Base-by-base conservation (phyloP, 2,329 filamentous ascomycete genomes). In the Capronia coronata region DNA sequence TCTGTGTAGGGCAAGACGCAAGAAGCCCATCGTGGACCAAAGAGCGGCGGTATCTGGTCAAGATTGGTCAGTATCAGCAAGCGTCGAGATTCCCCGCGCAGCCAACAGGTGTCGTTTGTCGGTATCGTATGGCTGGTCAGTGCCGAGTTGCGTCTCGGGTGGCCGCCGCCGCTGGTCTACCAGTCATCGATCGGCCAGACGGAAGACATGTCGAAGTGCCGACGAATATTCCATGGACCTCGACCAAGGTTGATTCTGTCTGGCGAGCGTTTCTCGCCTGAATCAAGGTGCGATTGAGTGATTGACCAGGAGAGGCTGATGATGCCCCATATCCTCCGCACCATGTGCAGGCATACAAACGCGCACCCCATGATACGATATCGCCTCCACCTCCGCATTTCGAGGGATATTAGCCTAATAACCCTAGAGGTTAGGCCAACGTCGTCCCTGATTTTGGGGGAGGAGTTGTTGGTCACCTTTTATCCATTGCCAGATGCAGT, bases 311-410 rank as follows among this genome's bases (percentile, higher is more conserved):
- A 51, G 48, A 51, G 48, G 48, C 37, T 35, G 43, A 39, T 11
- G 14, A 39, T 11, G 14, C 47, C 41, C 41, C 25, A 38, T 30
- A 6, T 23, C 35, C 48, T 37, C 43, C 48, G 37, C 43, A 46
- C 9, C 10, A 5, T 10, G 5, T 5, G 25, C 25, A 27, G 25
- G 25, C 30, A 14, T 29, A 29, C 27, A 29, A 2, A 14, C 30
- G 11, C 8, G 30, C 30, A n/a, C 13, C 14, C 11, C 30, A 27
- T 11, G 30, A 16, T 14, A 23, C n/a, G 10, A 35, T 38, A 19
- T n/a, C 16, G 30, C 44, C 48, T 51, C 48, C 48, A 22, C 48
- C 48, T 51, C 48, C 48, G 46, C 43, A 51, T 35, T 51, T 25
- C 30, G 10, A 27, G 25, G 25, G 2, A 40, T 21, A 21, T 40